These are phyloP conservation scores for Sanghuangporus sanghuang DNA, from an alignment of 1,284 basidiomycete species.

Conservation along the genomic window DNA sequence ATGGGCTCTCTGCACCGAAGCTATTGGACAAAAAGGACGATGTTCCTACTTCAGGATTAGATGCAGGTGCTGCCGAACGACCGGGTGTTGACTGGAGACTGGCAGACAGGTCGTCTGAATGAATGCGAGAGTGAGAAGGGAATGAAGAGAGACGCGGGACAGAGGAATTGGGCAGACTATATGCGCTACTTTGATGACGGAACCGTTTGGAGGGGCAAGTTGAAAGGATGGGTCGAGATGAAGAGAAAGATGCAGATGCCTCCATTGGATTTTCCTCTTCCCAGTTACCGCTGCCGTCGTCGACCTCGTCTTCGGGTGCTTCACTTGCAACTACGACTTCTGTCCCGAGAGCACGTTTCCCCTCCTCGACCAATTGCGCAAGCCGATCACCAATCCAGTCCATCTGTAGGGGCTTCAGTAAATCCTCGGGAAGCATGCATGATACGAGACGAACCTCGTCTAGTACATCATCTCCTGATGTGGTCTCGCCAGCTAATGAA, in stretches of 20 bases:
- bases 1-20: slow-evolving; percentile 8
- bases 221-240: not conserved
- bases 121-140: not conserved
- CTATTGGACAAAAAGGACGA: not conserved
- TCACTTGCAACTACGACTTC: slow-evolving; percentile 74
- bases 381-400: slow-evolving; percentile 71
- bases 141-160: not conserved
- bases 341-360: slow-evolving; percentile 60
- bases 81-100: not conserved
- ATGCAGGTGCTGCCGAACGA: not conserved
- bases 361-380: slow-evolving; percentile 63
- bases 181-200: not conserved
- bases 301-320: slow-evolving; percentile 62
- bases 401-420: slow-evolving; percentile 41
- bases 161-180: not conserved
- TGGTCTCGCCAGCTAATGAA: slow-evolving; percentile 23
- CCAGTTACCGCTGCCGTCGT: slow-evolving; percentile 69
- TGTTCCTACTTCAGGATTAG: not conserved
- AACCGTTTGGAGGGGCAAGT: not conserved
- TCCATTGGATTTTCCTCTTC: slow-evolving; percentile 42
- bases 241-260: slow-evolving; percentile 1
- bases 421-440: not conserved
- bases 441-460: slow-evolving; percentile 36
- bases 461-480: slow-evolving; percentile 33
- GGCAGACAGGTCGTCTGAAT: not conserved